Base-by-base conservation (phyloP, 148 eudicot genomes). In the Camellia sinensis region DNA sequence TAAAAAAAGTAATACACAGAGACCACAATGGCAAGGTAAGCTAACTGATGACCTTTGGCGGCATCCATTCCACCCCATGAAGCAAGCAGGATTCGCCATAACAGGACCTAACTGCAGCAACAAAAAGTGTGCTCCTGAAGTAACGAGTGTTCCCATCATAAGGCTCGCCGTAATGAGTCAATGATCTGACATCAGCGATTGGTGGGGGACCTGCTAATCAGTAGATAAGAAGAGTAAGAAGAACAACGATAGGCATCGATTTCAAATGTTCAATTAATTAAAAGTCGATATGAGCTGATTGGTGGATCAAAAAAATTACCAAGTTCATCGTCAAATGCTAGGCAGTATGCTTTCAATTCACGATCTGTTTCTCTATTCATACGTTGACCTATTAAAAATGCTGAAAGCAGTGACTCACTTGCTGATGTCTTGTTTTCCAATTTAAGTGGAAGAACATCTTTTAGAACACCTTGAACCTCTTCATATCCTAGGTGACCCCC, bases 1-100 rank as follows among this genome's bases (percentile, higher is more conserved):
- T 44, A 17, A 59, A n/a, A 45, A 29, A 22, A 45, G 37, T 52
- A 72, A 22, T 57, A 18, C 64, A 53, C 67, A n/a, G 46, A 78
- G 46, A 62, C 63, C 48, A 75, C 15, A 78, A 15, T 62, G 68
- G 68, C 22, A 76, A 70, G 56, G 72, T 7, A 75, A 64, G 60
- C 54, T 70, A 65, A 73, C 52, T 9, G 70, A 72, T 66, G 67
- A 93, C 99, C 98, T 95, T 95, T 77, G 99, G 99, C n/a, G 99
- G 97, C 99, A 95, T 95, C 99, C 99, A 95, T 72, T 95, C 99
- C 60, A 89, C 93, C 60, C 99, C 99, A 84, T 95, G 99, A 80
- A 95, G 99, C 91, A 95, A 79, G 86, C 91, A 90, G 60, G 98
- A 92, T 92, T 95, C 97, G 79, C 91, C 95, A 83, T 95, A 95